phyloP scores from a whole-genome alignment of 2,329 filamentous ascomycete genomes.

The Aschersonia sp. region DNA sequence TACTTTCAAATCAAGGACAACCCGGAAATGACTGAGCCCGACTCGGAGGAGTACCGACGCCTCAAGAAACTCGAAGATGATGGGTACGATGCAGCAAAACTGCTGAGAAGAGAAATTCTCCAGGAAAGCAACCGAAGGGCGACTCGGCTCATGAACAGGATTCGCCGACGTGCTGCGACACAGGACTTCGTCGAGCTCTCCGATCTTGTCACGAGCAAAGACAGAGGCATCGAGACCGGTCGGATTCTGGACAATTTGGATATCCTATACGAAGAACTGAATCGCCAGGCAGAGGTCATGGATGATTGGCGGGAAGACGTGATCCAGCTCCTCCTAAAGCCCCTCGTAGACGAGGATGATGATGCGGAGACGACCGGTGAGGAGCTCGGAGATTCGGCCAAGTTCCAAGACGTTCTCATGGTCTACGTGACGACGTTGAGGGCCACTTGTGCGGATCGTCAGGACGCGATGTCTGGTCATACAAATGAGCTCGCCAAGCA shows the following conservation, averaged over 20 bases:
- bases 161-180: conserved; percentile 36
- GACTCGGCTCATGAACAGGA: conserved; percentile 40
- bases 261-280: conserved; percentile 48
- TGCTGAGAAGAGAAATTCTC: conserved; percentile 66
- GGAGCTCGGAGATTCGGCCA: conserved; percentile 78
- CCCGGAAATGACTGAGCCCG: conserved; percentile 43
- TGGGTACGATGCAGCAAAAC: conserved; percentile 66
- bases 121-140: conserved; percentile 27
- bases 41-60: conserved; percentile 49
- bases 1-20: conserved; percentile 73
- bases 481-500: conserved; percentile 60
- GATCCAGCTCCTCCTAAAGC: conserved; percentile 54
- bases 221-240: conserved; percentile 58
- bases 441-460: conserved; percentile 63
- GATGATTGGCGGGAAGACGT: conserved; percentile 63
- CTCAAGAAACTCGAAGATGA: conserved; percentile 58
- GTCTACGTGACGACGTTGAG: conserved; percentile 71
- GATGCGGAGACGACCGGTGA: conserved; percentile 64
- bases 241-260: conserved; percentile 52
- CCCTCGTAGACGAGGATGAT: conserved; percentile 72
- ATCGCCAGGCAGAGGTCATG: conserved; percentile 56
- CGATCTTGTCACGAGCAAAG: conserved; percentile 32
- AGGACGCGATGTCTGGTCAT: conserved; percentile 61
- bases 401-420: conserved; percentile 76
- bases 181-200: conserved; percentile 49